Base-by-base conservation (phyloP, 495 filamentous ascomycete genomes). In the Xylaria acuta region DNA sequence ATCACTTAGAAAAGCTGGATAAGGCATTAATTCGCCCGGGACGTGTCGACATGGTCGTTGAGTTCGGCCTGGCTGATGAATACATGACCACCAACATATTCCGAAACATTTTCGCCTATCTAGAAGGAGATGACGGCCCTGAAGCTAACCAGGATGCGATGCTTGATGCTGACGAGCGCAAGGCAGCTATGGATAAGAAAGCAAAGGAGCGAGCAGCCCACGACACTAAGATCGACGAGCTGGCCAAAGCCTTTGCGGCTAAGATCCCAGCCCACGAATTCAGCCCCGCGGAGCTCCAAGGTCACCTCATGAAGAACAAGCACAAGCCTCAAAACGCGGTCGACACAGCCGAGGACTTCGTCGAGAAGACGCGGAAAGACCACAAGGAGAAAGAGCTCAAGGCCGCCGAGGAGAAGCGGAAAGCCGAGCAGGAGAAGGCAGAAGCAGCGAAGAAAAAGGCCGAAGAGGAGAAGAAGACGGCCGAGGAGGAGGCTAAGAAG, bases 281-380 rank as follows among this genome's bases (percentile, higher is more conserved):
- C 74, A 89, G 87, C 22, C 91, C 92, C 0, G 93, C 93, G 14
- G 92, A 94, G 82, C 88, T 95, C 43, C 93, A 95, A 79, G 92
- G 92, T 5, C 92, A 88, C 75, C 83, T 94, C 32, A 82, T 94
- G 56, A 90, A 88, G 77, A 83, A 94, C 74, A 93, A 92, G 83
- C 82, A 84, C 41, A 79, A 86, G 67, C 90, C 92, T 25, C 86
- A 90, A 70, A 80, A 66, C 36, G 90, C 90, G 20, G 86, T 92
- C 16, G 81, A 82, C 8, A 86, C 86, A 20, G 87, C 85, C 0
- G 83, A 82, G 40, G 80, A 81, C 25, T 94, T 91, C 88, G 85
- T 92, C 8, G 79, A 87, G 70, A 80, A 81, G 14, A 82, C 86
- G 27, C 83, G 85, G 67, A 88, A 87, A 78, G 88, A 90, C 73